A percentile compares a stretch with the other conserved stretches of the same genome.
These are phyloP conservation scores for Beta macrorhiza DNA, from an alignment of 179 eudicot genomes.

Conservation along the genomic window DNA sequence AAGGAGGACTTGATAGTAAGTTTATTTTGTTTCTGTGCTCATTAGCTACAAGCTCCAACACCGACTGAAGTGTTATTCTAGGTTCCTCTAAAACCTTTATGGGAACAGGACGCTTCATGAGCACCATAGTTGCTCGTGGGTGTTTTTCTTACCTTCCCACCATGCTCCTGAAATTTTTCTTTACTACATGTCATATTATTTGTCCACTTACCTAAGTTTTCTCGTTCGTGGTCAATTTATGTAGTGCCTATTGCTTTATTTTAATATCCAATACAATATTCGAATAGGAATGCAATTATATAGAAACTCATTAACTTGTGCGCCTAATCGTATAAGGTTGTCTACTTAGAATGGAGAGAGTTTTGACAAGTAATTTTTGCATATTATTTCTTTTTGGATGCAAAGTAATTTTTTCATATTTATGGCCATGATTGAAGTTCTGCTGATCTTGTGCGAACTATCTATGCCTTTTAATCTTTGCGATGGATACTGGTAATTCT, in stretches of 20 bases:
- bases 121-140: neutral
- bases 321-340: neutral
- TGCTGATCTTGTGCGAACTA: neutral
- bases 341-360: too few species aligned
- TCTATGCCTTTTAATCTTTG: neutral
- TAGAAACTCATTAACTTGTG: neutral
- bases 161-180: neutral
- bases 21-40: neutral
- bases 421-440: neutral
- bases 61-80: neutral
- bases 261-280: neutral
- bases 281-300: neutral
- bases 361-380: too few species aligned
- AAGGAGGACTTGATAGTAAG: too few species aligned
- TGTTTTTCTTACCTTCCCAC: neutral
- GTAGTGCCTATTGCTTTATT: neutral
- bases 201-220: neutral
- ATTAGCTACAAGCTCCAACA: neutral
- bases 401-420: neutral
- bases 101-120: neutral
- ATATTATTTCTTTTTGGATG: too few species aligned
- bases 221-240: neutral
- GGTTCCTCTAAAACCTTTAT: neutral
- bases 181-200: neutral
- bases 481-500: neutral